phyloP scores from a whole-genome alignment of 1,139 yeast species.

The Meyerozyma carpophila region DNA sequence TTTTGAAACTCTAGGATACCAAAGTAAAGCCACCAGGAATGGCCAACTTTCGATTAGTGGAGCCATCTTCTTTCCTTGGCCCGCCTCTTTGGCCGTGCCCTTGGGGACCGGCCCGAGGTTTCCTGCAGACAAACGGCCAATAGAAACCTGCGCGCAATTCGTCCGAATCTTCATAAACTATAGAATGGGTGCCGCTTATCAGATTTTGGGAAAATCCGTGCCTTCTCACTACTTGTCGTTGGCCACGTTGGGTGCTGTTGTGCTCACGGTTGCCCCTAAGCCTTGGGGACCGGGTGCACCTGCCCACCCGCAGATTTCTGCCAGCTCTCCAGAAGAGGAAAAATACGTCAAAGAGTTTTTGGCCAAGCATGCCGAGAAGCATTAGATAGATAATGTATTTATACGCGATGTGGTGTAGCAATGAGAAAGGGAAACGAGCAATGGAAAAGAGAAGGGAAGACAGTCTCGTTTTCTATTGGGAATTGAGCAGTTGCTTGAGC shows the following conservation, averaged over 20 bases:
- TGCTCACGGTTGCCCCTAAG: conserved; percentile 56
- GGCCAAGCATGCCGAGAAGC: conserved; percentile 34
- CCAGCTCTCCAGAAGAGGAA: conserved; percentile 84
- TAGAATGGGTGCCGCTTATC: conserved; percentile 75
- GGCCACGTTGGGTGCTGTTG: conserved; percentile 63
- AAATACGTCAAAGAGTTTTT: conserved; percentile 53
- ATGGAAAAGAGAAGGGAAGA: neutral
- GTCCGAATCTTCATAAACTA: conserved; percentile 5
- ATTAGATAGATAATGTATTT: conserved; percentile 13
- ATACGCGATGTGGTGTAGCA: conserved; percentile 4
- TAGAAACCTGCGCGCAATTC: conserved; percentile 1
- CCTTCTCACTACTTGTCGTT: conserved; percentile 70
- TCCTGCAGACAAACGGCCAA: conserved; percentile 3
- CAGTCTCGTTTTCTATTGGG: neutral
- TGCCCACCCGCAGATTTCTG: conserved; percentile 63
- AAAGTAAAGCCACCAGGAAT: no score
- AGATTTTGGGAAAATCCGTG: conserved; percentile 68
- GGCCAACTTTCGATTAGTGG: no score
- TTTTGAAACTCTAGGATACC: no score
- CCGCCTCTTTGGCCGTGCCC: neutral
- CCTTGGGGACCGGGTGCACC: conserved; percentile 65
- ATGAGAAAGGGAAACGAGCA: neutral
- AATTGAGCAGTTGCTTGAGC: no score
- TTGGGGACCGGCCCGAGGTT: neutral
- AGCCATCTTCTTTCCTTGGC: no score